Evolutionary conservation across 202 grass and related monocot species (phyloP).

Genomic region (Setaria italica): DNA sequence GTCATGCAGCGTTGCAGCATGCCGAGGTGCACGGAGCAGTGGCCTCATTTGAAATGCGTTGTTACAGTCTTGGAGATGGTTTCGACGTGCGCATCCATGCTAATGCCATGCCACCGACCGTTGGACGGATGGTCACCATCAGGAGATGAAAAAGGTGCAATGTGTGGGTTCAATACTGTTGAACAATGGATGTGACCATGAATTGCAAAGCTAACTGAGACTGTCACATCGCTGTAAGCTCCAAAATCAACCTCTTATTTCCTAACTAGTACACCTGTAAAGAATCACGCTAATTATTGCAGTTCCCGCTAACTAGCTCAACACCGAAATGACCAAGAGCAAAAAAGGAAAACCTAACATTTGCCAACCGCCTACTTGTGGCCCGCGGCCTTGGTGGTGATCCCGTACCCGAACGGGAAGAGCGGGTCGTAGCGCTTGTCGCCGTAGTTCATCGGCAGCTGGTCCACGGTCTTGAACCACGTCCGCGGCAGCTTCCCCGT

Average conservation of each 20-base stretch:
- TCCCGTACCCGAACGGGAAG: constrained; percentile 77
- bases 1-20: too few relatives aligned
- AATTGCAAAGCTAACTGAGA: background rate
- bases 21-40: too few relatives aligned
- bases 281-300: background rate
- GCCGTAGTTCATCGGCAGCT: constrained; percentile 83
- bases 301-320: background rate
- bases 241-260: background rate
- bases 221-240: background rate
- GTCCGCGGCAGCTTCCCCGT: constrained; percentile 73
- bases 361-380: too few relatives aligned
- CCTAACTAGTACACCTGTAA: background rate
- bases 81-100: too few relatives aligned
- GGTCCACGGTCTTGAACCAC: constrained; percentile 82
- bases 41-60: too few relatives aligned
- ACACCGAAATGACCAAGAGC: background rate
- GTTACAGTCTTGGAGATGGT: too few relatives aligned
- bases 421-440: constrained; percentile 75
- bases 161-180: too few relatives aligned
- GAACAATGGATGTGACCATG: background rate
- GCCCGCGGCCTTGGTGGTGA: constrained; percentile 47
- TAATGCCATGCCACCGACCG: too few relatives aligned
- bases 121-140: too few relatives aligned
- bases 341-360: too few relatives aligned
- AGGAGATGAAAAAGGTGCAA: too few relatives aligned